Evolutionary conservation across 768 basidiomycete genomes (phyloP), one percentile per base, ranked within the genome.

Genomic region (Kwoniella dendrophila): DNA sequence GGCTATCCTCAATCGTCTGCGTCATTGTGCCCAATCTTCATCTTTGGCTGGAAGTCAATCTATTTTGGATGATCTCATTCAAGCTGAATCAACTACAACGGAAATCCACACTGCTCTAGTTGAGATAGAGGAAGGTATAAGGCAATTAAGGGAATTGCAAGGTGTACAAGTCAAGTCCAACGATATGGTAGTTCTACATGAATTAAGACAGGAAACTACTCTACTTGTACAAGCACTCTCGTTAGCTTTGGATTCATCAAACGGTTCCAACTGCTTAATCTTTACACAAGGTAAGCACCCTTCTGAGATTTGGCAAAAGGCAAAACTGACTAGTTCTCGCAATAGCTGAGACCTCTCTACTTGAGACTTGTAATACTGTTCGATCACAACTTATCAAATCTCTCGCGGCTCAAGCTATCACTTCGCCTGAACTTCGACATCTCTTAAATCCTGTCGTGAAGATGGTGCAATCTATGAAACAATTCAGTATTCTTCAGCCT

Each of bases 401-500:
- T 2, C 52, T 74, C 27, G 14, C 14, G 3, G 18, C 48, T 11
- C 71, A 72, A 64, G 58, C 45, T 12, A 29, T 40, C 20, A 26
- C 55, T 7, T 62, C 71, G 34, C 75, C 78, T 8, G 69, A 72
- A 26, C 54, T 78, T 7, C 63, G 66, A 2, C 72, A 79, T 53
- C 77, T 82, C 50, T 72, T 79, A 59, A 27, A 38, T 1, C 80
- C 81, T 1, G 64, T 83, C 27, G 58, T 70, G 11, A 56, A 54
- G 5, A 81, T 82, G 79, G 68, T 81, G 1, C 58, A 61, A 41
- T 50, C 60, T 0, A 44, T 57, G 8, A 49, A 50, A 14, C 4
- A 44, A 1, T 38, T 43, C 24, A 29, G 14, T 47, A 11, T n/a
- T 4, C 34, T 40, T 16, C 12, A 14, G 16, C 34, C 41, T 6